Conservation (phyloP, 495 filamentous ascomycete genomes). For the Geoglossum glabrum region DNA sequence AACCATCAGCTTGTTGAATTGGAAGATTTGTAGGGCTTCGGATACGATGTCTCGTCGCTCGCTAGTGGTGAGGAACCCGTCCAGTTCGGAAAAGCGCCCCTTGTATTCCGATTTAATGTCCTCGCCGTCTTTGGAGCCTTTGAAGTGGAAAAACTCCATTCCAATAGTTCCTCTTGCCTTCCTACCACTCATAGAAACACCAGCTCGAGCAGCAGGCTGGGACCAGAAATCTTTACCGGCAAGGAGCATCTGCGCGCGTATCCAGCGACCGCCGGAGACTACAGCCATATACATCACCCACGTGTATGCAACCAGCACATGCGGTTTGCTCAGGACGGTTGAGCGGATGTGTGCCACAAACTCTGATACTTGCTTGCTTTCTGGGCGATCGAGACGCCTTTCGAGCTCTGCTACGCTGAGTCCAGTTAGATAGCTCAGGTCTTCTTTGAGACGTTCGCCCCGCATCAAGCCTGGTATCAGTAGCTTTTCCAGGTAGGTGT, state of each 20-base stretch:
- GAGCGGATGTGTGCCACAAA: conserved; percentile 17
- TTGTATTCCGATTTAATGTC: conserved; percentile 24
- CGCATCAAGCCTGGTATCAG: not conserved
- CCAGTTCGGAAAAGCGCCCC: conserved; percentile 17
- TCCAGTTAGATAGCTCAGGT: conserved; percentile 8
- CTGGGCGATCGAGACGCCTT: conserved; percentile 2
- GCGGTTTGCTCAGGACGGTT: conserved; percentile 20
- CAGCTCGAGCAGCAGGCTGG: too few relatives aligned
- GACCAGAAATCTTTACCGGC: conserved; percentile 27
- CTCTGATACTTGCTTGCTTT: not conserved
- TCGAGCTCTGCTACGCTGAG: conserved; percentile 6
- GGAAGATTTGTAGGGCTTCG: conserved; percentile 27
- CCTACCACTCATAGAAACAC: not conserved
- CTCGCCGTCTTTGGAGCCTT: conserved; percentile 26
- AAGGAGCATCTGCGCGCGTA: conserved; percentile 23
- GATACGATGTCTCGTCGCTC: conserved; percentile 28
- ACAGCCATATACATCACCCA: conserved; percentile 42
- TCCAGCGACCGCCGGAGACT: conserved; percentile 34
- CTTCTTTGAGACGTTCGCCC: conserved; percentile 1
- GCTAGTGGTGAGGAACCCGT: conserved; percentile 19
- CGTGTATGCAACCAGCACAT: conserved; percentile 32
- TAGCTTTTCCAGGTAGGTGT: not conserved
- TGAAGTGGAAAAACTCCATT: not conserved
- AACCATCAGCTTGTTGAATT: conserved; percentile 19
- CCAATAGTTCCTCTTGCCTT: not conserved